Percentiles rank a stretch among this genome's conserved stretches.
Evolutionary conservation across 768 basidiomycete genomes (phyloP).

Genomic region (Rickenella mellea): DNA sequence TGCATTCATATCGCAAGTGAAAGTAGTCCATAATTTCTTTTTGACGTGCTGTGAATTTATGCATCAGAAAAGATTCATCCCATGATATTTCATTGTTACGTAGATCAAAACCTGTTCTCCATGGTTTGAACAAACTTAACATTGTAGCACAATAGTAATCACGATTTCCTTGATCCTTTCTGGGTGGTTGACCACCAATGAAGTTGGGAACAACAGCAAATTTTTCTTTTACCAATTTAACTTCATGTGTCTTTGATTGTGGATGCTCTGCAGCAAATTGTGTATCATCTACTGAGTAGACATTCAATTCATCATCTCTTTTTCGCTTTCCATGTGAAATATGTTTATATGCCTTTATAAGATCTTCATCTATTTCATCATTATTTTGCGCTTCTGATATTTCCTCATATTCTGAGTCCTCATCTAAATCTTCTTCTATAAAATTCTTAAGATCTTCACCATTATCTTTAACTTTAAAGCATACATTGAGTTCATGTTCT

Average conservation of each 20-base stretch:
- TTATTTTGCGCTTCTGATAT: too few species aligned
- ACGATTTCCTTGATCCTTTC: conserved; percentile 18
- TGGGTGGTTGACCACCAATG: conserved; percentile 18
- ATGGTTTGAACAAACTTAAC: conserved; percentile 21
- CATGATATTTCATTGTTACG: conserved; percentile 11
- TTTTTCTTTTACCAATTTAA: conserved; percentile 3
- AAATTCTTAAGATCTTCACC: neutral
- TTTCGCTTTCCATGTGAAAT: neutral
- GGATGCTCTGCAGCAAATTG: conserved; percentile 15
- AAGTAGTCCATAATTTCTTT: conserved; percentile 16
- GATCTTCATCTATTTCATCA: too few species aligned
- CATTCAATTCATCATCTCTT: neutral
- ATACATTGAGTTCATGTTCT: neutral
- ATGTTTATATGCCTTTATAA: neutral
- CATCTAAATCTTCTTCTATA: neutral
- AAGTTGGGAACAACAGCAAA: conserved; percentile 17
- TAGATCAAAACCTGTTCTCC: conserved; percentile 15
- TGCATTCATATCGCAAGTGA: conserved; percentile 19
- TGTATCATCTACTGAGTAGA: neutral
- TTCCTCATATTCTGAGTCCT: neutral
- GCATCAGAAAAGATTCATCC: conserved; percentile 11
- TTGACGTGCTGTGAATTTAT: conserved; percentile 8
- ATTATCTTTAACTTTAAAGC: neutral
- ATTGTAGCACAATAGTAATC: conserved; percentile 24
- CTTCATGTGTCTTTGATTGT: conserved; percentile 13